Evolutionary conservation across 495 filamentous ascomycete genomes (phyloP).

Genomic region (Parathielavia hyrcaniae): DNA sequence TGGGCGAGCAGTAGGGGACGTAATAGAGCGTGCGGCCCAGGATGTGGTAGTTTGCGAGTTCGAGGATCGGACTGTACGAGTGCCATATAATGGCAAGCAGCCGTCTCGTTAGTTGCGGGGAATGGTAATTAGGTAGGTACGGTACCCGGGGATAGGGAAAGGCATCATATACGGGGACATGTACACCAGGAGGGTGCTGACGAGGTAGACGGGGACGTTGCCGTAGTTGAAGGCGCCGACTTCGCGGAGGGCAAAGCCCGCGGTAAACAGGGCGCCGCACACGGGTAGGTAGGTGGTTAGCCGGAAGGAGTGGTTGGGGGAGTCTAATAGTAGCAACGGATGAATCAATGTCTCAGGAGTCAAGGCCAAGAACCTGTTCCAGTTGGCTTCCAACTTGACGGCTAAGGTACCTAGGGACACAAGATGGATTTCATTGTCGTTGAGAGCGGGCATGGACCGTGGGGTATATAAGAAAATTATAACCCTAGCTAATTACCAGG

Average conservation of each 20-base stretch:
- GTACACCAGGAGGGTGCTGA: constrained; percentile 54
- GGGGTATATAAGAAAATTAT: no score
- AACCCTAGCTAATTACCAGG: no score
- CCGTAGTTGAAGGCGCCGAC: constrained; percentile 53
- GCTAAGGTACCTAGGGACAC: no score
- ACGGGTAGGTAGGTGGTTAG: constrained; percentile 36
- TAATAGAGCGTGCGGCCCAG: constrained; percentile 73
- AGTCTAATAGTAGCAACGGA: neutral
- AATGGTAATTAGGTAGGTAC: neutral
- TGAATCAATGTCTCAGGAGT: no score
- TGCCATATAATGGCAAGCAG: constrained; percentile 7
- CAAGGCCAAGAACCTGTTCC: no score
- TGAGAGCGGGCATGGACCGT: no score
- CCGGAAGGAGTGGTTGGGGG: constrained; percentile 37
- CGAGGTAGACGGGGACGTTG: constrained; percentile 52
- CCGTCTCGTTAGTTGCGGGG: neutral
- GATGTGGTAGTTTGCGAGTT: constrained; percentile 68
- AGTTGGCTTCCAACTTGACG: no score
- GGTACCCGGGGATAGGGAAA: neutral
- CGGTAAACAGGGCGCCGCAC: constrained; percentile 41
- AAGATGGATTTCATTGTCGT: no score
- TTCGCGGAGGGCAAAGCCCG: constrained; percentile 53
- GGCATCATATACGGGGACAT: constrained; percentile 55
- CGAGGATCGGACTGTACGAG: constrained; percentile 58
- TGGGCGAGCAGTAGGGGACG: constrained; percentile 67